phyloP scores from a whole-genome alignment of 1,284 basidiomycete genomes.

The Golubevia pallescens region DNA sequence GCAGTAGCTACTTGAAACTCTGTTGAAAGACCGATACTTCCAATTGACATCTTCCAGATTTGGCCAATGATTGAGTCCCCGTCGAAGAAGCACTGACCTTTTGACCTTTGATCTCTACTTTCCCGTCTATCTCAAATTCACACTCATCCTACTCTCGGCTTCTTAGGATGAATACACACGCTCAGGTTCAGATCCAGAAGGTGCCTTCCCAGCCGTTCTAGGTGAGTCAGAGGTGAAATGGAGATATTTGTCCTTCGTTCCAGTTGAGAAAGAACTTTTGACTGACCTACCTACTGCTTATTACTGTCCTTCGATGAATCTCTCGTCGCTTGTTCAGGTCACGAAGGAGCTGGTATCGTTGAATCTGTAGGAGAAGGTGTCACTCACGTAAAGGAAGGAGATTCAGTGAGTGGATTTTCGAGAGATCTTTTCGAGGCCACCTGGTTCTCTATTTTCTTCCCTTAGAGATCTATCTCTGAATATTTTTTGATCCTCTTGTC shows the following conservation, averaged over 20 bases:
- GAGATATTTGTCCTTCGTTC: too few species aligned
- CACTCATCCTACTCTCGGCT: background rate
- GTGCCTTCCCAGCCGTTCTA: conserved; percentile 57
- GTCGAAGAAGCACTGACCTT: background rate
- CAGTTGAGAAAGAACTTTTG: too few species aligned
- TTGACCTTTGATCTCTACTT: background rate
- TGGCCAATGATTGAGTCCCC: background rate
- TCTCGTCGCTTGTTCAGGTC: conserved; percentile 21
- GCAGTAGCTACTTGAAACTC: too few species aligned
- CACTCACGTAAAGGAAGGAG: conserved; percentile 49
- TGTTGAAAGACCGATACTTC: too few species aligned
- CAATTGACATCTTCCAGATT: too few species aligned
- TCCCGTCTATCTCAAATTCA: background rate
- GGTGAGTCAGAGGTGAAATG: too few species aligned
- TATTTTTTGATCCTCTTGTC: too few species aligned
- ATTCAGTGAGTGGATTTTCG: conserved; percentile 17
- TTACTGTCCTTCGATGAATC: too few species aligned
- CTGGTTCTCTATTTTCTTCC: too few species aligned
- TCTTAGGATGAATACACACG: conserved; percentile 52
- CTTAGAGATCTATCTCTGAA: too few species aligned
- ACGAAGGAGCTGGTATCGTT: conserved; percentile 61
- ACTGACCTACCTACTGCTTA: too few species aligned
- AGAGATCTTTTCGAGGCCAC: too few species aligned
- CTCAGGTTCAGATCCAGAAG: conserved; percentile 58
- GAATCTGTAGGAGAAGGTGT: conserved; percentile 61